Conservation (phyloP, 495 filamentous ascomycete genomes). For the Xylaria flabelliformis region DNA sequence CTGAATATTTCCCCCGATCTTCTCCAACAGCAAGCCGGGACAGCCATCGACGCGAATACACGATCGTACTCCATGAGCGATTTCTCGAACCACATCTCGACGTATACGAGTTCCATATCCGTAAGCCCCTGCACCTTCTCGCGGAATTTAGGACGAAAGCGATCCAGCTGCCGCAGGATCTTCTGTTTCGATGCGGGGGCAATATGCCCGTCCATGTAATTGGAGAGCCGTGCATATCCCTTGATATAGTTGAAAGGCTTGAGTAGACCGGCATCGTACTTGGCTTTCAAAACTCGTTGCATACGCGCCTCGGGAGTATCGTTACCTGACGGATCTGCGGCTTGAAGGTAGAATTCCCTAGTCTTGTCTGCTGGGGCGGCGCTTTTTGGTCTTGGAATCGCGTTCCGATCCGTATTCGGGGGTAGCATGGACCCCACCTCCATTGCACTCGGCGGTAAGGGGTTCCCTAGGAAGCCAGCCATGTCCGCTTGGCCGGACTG, state of each 20-base stretch:
- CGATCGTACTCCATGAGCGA: constrained; percentile 96
- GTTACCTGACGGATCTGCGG: constrained; percentile 91
- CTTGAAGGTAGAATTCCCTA: constrained; percentile 94
- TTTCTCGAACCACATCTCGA: constrained; percentile 98
- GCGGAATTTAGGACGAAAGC: constrained; percentile 93
- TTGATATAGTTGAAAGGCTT: constrained; percentile 98
- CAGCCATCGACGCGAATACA: constrained; percentile 98
- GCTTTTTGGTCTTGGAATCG: constrained; percentile 65
- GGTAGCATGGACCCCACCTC: constrained; percentile 49
- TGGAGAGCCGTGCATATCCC: constrained; percentile 85
- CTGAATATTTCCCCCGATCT: constrained; percentile 97
- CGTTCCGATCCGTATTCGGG: constrained; percentile 58
- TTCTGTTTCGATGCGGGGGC: constrained; percentile 78
- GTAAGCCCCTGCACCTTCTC: constrained; percentile 91
- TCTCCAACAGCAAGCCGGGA: constrained; percentile 97
- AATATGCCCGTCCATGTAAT: constrained; percentile 90
- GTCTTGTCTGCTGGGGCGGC: constrained; percentile 77
- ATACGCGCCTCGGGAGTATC: constrained; percentile 92
- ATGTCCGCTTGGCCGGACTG: constrained; percentile 43
- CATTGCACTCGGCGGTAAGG: constrained; percentile 47
- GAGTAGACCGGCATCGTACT: constrained; percentile 91
- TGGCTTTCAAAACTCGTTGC: constrained; percentile 92
- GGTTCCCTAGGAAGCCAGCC: constrained; percentile 45
- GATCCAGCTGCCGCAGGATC: constrained; percentile 87
- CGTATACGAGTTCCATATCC: constrained; percentile 88